phyloP scores from a whole-genome alignment of 148 eudicot species.

The Amaranthus palmeri region DNA sequence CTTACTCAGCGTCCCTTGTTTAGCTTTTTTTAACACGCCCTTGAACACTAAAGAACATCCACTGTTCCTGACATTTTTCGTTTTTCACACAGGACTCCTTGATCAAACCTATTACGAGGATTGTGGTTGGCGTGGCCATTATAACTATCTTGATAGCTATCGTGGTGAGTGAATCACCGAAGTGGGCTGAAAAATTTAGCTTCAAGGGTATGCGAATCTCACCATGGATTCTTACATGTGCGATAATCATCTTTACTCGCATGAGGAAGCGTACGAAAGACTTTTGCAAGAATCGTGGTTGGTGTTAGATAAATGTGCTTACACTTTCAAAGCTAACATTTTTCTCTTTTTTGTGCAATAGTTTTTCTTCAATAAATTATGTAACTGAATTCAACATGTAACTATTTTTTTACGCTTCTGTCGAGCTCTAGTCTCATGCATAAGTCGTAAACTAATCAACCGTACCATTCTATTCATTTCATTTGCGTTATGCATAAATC shows the following conservation, averaged over 20 bases:
- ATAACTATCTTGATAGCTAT: slow-evolving; percentile 54
- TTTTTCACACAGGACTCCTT: slow-evolving; percentile 61
- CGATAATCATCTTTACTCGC: slow-evolving; percentile 76
- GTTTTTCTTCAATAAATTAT: slow-evolving; percentile 17
- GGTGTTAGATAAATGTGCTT: slow-evolving; percentile 18
- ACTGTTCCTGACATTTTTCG: background rate
- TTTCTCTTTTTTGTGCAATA: slow-evolving; percentile 1
- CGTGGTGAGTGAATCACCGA: slow-evolving; percentile 55
- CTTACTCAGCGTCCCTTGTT: background rate
- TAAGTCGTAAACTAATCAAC: background rate
- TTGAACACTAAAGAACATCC: background rate
- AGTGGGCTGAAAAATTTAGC: slow-evolving; percentile 60
- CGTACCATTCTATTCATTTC: background rate
- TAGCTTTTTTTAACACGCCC: background rate
- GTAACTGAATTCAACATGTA: background rate
- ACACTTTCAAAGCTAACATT: background rate
- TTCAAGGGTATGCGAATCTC: slow-evolving; percentile 55
- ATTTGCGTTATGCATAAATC: no score
- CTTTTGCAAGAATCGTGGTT: slow-evolving; percentile 44
- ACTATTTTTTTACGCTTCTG: background rate
- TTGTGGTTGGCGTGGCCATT: slow-evolving; percentile 54
- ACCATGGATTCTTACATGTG: slow-evolving; percentile 91
- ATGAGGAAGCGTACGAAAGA: slow-evolving; percentile 75
- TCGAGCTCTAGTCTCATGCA: background rate
- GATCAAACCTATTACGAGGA: slow-evolving; percentile 74